A percentile compares a stretch with the other conserved stretches of the same genome.
phyloP scores from a whole-genome alignment of 495 filamentous ascomycete species.

The Cudoniella acicularis region DNA sequence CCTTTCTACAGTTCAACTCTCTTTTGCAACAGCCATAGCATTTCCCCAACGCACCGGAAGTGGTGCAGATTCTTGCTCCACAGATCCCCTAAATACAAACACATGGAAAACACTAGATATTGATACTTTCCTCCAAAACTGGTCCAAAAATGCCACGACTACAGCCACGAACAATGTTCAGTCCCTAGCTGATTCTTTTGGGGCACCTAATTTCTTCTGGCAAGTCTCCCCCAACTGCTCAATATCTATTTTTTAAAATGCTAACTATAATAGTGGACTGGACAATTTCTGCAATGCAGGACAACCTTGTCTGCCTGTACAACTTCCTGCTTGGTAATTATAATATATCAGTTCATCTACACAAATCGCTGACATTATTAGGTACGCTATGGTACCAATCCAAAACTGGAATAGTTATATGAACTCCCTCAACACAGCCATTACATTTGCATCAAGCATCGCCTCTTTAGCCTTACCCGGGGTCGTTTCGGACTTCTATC shows the following conservation, averaged over 20 bases:
- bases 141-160: background rate
- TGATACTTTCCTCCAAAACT: background rate
- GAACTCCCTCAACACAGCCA: slow-evolving; percentile 1
- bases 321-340: background rate
- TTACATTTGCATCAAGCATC: slow-evolving; percentile 2
- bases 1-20: too few species aligned
- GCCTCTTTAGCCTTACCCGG: background rate
- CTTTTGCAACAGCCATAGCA: background rate
- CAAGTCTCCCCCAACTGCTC: background rate
- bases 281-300: slow-evolving; percentile 1
- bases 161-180: slow-evolving; percentile 1
- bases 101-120: background rate
- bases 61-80: slow-evolving; percentile 6
- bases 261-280: background rate
- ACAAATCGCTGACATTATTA: background rate
- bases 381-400: background rate
- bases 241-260: too few species aligned
- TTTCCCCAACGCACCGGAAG: background rate
- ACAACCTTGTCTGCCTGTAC: background rate
- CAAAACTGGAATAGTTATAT: slow-evolving; percentile 6
- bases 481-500: slow-evolving; percentile 2
- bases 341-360: background rate
- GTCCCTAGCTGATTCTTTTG: background rate
- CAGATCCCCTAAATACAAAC: background rate
- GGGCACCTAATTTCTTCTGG: slow-evolving; percentile 2